Conservation (phyloP, 75 land plant genomes). For the Adiantum capillusveneris region DNA sequence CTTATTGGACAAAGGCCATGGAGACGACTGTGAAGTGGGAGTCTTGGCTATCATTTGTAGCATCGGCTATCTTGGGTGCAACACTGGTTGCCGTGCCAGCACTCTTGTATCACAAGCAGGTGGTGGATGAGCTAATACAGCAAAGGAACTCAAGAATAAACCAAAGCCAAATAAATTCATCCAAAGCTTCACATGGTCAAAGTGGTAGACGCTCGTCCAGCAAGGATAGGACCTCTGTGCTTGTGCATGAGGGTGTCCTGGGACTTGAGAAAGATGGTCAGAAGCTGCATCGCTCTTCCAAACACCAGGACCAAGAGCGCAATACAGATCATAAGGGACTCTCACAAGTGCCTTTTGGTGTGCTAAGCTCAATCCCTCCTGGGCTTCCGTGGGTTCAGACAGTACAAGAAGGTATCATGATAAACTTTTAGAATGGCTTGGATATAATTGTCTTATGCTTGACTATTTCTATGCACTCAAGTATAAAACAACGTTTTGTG, state of each 20-base stretch:
- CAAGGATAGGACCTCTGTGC: background rate
- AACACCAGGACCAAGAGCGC: background rate
- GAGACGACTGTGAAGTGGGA: background rate
- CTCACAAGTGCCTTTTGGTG: slow-evolving; percentile 49
- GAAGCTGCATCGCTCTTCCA: background rate
- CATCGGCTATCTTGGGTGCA: slow-evolving; percentile 88
- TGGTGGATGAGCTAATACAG: slow-evolving; percentile 48
- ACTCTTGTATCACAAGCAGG: slow-evolving; percentile 66
- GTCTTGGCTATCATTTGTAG: slow-evolving; percentile 21
- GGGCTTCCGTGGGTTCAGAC: too few relatives aligned
- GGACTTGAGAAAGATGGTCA: background rate
- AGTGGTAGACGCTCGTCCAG: background rate
- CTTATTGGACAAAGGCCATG: too few relatives aligned
- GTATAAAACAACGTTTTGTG: too few relatives aligned
- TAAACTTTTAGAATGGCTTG: too few relatives aligned
- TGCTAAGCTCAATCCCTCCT: slow-evolving; percentile 20
- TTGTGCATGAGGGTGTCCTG: background rate
- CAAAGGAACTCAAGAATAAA: background rate
- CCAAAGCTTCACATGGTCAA: background rate
- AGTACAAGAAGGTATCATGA: too few relatives aligned
- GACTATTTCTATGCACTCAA: too few relatives aligned
- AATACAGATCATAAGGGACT: slow-evolving; percentile 56
- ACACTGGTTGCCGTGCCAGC: slow-evolving; percentile 78
- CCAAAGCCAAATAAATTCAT: background rate
- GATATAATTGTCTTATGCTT: too few relatives aligned